Conservation (phyloP, 1,284 basidiomycete species). For the Cerioporus squamosus region DNA sequence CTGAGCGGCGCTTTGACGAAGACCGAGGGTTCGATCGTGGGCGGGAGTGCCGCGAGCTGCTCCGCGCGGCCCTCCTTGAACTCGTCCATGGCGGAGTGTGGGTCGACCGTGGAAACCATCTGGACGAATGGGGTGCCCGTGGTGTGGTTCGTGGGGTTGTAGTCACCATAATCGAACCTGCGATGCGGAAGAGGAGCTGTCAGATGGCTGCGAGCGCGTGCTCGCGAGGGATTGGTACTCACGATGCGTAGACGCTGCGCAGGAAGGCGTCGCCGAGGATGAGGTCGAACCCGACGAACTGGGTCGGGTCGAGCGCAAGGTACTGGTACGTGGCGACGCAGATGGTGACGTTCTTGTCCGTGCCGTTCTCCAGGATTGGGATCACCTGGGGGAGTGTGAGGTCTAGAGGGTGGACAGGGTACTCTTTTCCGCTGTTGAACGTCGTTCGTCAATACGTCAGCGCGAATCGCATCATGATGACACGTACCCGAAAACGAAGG, state of each 20-base stretch:
- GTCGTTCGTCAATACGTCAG: background rate
- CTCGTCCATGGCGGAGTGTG: conserved; percentile 21
- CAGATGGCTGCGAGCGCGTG: background rate
- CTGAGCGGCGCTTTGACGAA: conserved; percentile 3
- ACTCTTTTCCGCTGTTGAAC: background rate
- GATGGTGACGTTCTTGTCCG: conserved; percentile 1
- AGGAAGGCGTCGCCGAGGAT: conserved; percentile 45
- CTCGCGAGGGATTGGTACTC: conserved; percentile 10
- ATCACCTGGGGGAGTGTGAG: background rate
- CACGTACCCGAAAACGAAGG: conserved; percentile 33
- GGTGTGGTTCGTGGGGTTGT: conserved; percentile 23
- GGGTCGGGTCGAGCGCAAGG: conserved; percentile 21
- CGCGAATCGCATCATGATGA: background rate
- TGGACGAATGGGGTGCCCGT: conserved; percentile 38
- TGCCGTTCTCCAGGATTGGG: conserved; percentile 3
- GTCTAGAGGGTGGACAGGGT: conserved; percentile 8
- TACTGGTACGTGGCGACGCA: conserved; percentile 12
- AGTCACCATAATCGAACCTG: conserved; percentile 48
- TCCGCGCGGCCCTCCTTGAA: conserved; percentile 24
- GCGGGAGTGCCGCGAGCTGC: conserved; percentile 16
- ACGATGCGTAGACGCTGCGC: conserved; percentile 47
- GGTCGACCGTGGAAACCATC: conserved; percentile 31
- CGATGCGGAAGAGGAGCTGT: background rate
- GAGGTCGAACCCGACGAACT: conserved; percentile 33
- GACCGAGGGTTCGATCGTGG: conserved; percentile 13